Evolutionary conservation across 73 alveolate species (phyloP).

Genomic region (Blepharisma japonicum): DNA sequence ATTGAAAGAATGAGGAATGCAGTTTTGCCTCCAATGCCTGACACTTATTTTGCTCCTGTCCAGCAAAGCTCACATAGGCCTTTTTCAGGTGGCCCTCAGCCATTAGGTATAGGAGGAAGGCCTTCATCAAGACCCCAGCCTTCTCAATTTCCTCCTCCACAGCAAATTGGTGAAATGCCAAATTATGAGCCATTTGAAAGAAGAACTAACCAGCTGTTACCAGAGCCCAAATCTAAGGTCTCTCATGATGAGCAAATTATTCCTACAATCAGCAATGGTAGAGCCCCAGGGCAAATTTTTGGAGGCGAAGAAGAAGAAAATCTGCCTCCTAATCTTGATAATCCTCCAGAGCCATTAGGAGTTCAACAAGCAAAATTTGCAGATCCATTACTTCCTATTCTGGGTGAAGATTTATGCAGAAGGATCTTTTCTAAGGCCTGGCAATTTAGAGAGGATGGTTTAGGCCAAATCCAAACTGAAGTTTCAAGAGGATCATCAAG

Average conservation of each 20-base stretch:
- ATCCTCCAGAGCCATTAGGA: constrained; percentile 61
- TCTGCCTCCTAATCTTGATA: constrained; percentile 59
- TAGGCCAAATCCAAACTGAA: constrained; percentile 54
- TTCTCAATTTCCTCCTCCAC: background rate
- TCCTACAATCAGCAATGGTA: constrained; percentile 66
- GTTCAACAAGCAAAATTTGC: constrained; percentile 81
- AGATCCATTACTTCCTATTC: constrained; percentile 87
- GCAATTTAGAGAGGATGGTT: constrained; percentile 85
- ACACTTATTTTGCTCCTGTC: constrained; percentile 28
- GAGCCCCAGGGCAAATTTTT: constrained; percentile 20
- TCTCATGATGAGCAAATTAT: constrained; percentile 80
- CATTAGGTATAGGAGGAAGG: constrained; percentile 31
- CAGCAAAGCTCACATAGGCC: constrained; percentile 27
- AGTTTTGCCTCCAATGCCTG: constrained; percentile 54
- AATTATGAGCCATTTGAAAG: background rate
- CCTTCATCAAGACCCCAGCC: background rate
- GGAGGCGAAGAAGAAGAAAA: constrained; percentile 64
- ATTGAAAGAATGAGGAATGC: constrained; percentile 85
- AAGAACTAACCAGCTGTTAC: constrained; percentile 16
- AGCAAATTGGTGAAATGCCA: constrained; percentile 6
- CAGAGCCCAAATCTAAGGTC: constrained; percentile 13
- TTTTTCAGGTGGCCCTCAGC: constrained; percentile 30
- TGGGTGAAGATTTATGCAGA: constrained; percentile 79
- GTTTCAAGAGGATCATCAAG: constrained; percentile 43
- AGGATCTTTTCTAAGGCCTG: constrained; percentile 84